phyloP scores from a whole-genome alignment of 2,329 filamentous ascomycete genomes.

The Trichoderma sp. region DNA sequence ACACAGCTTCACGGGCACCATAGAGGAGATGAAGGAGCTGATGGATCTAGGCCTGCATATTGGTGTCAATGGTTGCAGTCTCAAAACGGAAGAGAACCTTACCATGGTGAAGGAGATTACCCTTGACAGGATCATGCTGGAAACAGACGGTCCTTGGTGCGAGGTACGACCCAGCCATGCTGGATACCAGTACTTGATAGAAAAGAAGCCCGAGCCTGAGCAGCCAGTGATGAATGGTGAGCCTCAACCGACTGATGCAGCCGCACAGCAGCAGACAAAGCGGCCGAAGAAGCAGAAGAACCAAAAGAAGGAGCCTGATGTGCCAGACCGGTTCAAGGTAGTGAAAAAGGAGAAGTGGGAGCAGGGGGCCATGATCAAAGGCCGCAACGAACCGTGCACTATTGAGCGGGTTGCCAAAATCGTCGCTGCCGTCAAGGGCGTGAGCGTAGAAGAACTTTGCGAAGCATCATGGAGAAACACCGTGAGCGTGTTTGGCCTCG shows the following conservation, averaged over 20 bases:
- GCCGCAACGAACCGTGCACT: slow-evolving; percentile 86
- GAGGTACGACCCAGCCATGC: slow-evolving; percentile 90
- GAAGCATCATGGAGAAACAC: slow-evolving; percentile 86
- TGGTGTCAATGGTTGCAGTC: slow-evolving; percentile 93
- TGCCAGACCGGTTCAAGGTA: slow-evolving; percentile 70
- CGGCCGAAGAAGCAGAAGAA: slow-evolving; percentile 46
- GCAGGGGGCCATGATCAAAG: slow-evolving; percentile 86
- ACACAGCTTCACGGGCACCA: slow-evolving; percentile 89
- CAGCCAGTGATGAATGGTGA: slow-evolving; percentile 29
- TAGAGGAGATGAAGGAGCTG: slow-evolving; percentile 78
- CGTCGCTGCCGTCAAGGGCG: slow-evolving; percentile 79
- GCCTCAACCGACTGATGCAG: slow-evolving; percentile 18
- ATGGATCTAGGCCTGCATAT: slow-evolving; percentile 81
- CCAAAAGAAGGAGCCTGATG: slow-evolving; percentile 61
- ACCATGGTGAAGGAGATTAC: slow-evolving; percentile 77
- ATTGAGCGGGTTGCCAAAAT: slow-evolving; percentile 87
- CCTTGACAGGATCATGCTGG: slow-evolving; percentile 80
- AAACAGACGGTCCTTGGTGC: slow-evolving; percentile 98
- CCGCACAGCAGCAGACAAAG: slow-evolving; percentile 28
- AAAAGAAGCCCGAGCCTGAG: slow-evolving; percentile 35
- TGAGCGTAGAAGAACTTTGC: slow-evolving; percentile 76
- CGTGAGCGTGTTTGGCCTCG: slow-evolving; percentile 71
- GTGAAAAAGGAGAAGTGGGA: slow-evolving; percentile 97
- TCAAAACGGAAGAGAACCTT: slow-evolving; percentile 92
- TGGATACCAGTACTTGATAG: slow-evolving; percentile 66